Evolutionary conservation across 2,329 filamentous ascomycete species (phyloP).

Genomic region (Verticillium albo-atrum): DNA sequence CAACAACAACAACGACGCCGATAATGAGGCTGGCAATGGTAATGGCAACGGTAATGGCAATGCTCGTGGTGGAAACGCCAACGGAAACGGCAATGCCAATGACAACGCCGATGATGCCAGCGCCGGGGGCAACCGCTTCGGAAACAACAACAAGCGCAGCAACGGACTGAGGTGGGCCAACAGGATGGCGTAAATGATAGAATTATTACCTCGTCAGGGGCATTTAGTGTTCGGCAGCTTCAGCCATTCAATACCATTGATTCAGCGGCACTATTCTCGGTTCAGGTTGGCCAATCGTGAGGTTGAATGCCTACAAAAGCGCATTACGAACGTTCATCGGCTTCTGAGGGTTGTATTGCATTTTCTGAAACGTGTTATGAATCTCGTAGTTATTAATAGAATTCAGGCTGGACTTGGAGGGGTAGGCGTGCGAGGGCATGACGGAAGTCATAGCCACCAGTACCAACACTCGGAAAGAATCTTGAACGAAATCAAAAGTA

Average conservation of each 20-base stretch:
- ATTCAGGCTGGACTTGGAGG: too few species aligned
- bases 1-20: conserved; percentile 10
- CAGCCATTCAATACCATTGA: neutral
- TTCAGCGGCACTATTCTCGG: neutral
- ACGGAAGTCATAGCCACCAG: too few species aligned
- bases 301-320: too few species aligned
- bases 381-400: too few species aligned
- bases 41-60: conserved; percentile 11
- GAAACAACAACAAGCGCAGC: neutral
- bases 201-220: neutral
- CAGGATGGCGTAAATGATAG: neutral
- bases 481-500: too few species aligned
- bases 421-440: too few species aligned
- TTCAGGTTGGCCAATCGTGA: neutral
- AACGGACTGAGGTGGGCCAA: neutral
- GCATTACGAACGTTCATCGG: too few species aligned
- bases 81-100: conserved; percentile 3
- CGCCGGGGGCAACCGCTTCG: neutral
- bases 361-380: too few species aligned
- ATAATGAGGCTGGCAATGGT: conserved; percentile 7
- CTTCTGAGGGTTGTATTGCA: too few species aligned
- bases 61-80: neutral
- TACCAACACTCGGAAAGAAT: too few species aligned
- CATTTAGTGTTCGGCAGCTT: neutral
- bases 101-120: conserved; percentile 2